Base-by-base conservation (phyloP, 73 alveolate genomes). In the Uronychia setigera region DNA sequence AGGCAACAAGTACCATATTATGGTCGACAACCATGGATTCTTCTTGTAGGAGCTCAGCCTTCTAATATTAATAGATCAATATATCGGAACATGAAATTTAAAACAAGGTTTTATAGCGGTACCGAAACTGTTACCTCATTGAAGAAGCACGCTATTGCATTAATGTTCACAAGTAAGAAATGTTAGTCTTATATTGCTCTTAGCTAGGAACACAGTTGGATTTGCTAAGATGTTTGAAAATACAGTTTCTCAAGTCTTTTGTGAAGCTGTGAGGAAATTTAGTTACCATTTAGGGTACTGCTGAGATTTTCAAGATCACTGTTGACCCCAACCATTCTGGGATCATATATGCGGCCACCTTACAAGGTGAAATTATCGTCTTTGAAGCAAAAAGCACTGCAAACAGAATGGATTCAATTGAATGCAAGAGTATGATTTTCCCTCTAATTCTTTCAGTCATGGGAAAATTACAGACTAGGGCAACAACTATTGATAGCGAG, bases 141-240 rank as follows among this genome's bases (percentile, higher is more conserved):
- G 67, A 46, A 46, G 67, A 46, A 46, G 67, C 67, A 46, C 19
- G 67, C 67, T 19, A 46, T 46, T 46, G 67, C 67, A 46, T 19
- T 46, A 5, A 46, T 46, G 67, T 46, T 46, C 67, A 46, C 67
- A 46, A 46, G 67, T 46, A 46, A 46, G 67, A 46, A n/a, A n/a
- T n/a, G n/a, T n/a, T n/a, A n/a, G n/a, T 19, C 19, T 19, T 46
- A 5, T 19, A 5, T 46, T 46, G 19, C 5, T 5, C 67, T 11
- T 19, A 46, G 67, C 67, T 46, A 46, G 67, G 67, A 46, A 46
- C 67, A 46, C 67, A 46, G 67, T 46, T 46, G 67, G 67, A 46
- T 46, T 46, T 19, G 67, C 67, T 19, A 46, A 46, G 67, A 46
- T 46, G n/a, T 46, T 46, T 19, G 67, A 46, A 46, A 19, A 5